Conservation (phyloP, 441 rosid species). For the Brassica balearica region DNA sequence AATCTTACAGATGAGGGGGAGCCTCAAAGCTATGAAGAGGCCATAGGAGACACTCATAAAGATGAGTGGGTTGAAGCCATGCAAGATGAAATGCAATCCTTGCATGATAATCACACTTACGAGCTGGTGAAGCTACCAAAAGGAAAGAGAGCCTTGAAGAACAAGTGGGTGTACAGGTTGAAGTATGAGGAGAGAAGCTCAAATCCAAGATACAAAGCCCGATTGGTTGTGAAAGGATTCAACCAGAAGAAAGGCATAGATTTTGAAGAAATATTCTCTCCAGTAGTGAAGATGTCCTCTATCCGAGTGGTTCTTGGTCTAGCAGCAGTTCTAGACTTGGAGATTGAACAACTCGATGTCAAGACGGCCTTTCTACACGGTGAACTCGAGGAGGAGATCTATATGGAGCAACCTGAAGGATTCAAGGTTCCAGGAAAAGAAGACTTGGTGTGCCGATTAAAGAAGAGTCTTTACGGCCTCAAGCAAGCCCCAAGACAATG, state of each 20-base stretch:
- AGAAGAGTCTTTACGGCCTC: too few relatives aligned
- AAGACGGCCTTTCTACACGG: constrained; percentile 10
- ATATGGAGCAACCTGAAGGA: neutral
- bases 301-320: too few relatives aligned
- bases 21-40: neutral
- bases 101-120: constrained; percentile 6
- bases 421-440: neutral
- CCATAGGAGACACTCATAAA: neutral
- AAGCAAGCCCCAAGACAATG: neutral
- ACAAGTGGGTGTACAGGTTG: neutral
- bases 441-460: too few relatives aligned
- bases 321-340: neutral
- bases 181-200: neutral
- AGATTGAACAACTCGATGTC: constrained; percentile 6
- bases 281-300: too few relatives aligned
- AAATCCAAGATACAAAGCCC: neutral
- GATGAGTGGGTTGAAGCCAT: neutral
- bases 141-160: constrained; percentile 1
- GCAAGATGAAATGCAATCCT: constrained; percentile 14
- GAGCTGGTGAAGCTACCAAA: neutral
- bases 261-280: neutral
- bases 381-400: neutral
- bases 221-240: neutral
- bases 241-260: neutral
- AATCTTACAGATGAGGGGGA: neutral